Base-by-base conservation (phyloP, 2,329 filamentous ascomycete genomes). In the Fusarium pseudonygamai region DNA sequence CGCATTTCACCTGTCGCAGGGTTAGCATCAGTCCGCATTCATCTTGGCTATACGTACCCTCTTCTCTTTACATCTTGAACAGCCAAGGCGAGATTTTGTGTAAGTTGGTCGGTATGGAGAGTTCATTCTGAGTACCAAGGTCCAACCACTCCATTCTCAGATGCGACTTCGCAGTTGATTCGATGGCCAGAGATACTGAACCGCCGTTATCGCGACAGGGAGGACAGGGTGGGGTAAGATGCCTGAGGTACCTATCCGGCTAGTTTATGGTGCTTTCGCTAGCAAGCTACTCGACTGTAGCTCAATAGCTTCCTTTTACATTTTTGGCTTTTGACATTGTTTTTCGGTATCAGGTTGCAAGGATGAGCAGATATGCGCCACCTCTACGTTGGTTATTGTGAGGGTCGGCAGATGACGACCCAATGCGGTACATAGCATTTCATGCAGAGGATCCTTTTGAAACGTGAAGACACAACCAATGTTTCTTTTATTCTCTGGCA, bases 161-260 rank as follows among this genome's bases (percentile, higher is more conserved):
- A 10, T 22, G 28, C 10, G 46, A 32, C 22, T 13, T n/a, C 15
- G 28, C 10, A 32, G 28, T 18, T n/a, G 28, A 12, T n/a, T 2
- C 14, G 7, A 49, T 13, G 18, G 5, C 6, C 20, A 49, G 28
- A 16, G 45, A 18, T n/a, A n/a, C 22, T 32, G 46, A 9, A 5
- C 16, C 3, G 20, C 22, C 30, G 47, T 50, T 24, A 50, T 50
- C 30, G 47, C 30, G 30, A 34, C 30, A 11, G 30, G 15, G 15
- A 50, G 20, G 0, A 30, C 20, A 20, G 30, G n/a, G 47, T 36
- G 47, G 30, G 30, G 47, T 36, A 24, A 7, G 47, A 36, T 52
- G 30, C 16, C 47, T 52, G 30, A 52, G 30, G 30, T 52, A 52
- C 26, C 47, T 52, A 52, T 36, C 47, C n/a, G 47, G n/a, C n/a